These are phyloP conservation scores for Wickerhamomyces sydowiorum DNA, from an alignment of 805 yeast species.

Conservation along the genomic window DNA sequence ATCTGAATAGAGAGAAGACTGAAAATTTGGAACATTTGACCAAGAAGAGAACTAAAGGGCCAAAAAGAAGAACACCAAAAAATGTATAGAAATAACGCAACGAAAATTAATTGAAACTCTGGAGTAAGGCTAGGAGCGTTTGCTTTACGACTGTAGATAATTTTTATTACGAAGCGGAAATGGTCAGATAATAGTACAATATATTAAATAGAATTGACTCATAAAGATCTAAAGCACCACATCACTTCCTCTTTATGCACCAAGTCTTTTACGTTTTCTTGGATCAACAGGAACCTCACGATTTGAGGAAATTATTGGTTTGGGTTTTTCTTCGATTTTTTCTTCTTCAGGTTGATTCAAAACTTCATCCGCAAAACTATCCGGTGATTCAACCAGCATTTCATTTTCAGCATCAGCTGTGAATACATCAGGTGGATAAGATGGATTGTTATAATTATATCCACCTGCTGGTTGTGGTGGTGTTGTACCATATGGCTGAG, in stretches of 20 bases:
- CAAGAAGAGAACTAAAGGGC: conserved; percentile 29
- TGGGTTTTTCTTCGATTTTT: not conserved
- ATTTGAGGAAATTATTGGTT: not conserved
- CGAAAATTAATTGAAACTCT: no score
- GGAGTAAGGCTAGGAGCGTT: no score
- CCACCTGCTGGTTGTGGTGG: not conserved
- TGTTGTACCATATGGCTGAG: not conserved
- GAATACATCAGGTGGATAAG: conserved; percentile 1
- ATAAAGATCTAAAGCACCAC: no score
- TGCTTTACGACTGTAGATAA: no score
- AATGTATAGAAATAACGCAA: not conserved
- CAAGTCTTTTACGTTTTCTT: not conserved
- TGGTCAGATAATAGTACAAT: no score
- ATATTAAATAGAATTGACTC: no score
- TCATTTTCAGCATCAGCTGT: not conserved
- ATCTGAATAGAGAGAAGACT: not conserved
- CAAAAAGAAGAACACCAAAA: conserved; percentile 31
- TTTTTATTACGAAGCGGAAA: no score
- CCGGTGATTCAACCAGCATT: not conserved
- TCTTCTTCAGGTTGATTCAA: not conserved
- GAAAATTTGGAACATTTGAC: conserved; percentile 24
- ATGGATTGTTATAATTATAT: not conserved
- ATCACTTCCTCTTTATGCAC: not conserved
- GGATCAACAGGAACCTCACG: conserved; percentile 2
- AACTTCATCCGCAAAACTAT: not conserved